These are phyloP conservation scores for Trifolium dubium DNA, from an alignment of 306 rosid species.

Conservation along the genomic window DNA sequence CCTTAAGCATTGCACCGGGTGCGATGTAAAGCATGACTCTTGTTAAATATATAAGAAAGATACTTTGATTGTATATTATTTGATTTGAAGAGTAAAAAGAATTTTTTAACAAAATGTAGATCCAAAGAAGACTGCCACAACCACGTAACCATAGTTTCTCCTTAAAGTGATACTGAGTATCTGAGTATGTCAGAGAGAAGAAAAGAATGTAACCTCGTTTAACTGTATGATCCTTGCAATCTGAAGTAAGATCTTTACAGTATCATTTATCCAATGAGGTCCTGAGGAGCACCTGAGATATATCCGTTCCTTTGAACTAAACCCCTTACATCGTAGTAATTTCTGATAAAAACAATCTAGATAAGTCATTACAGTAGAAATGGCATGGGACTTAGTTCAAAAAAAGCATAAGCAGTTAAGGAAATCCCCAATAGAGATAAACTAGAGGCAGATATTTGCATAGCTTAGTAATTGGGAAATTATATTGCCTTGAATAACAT, in stretches of 20 bases:
- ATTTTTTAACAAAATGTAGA: constrained; percentile 3
- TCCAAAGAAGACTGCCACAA: constrained; percentile 13
- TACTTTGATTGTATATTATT: constrained; percentile 1
- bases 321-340: constrained; percentile 65
- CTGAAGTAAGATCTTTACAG: constrained; percentile 62
- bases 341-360: constrained; percentile 52
- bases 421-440: constrained; percentile 11
- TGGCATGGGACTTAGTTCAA: constrained; percentile 28
- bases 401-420: constrained; percentile 5
- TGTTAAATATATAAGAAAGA: constrained; percentile 28
- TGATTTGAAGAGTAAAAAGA: constrained; percentile 13
- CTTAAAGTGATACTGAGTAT: constrained; percentile 26
- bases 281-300: constrained; percentile 45
- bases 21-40: too few relatives aligned
- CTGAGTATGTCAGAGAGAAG: constrained; percentile 25
- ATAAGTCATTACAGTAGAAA: constrained; percentile 28
- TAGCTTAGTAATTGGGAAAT: constrained; percentile 19
- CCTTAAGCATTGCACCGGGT: too few relatives aligned
- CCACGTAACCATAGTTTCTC: constrained; percentile 34
- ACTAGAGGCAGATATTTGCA: constrained; percentile 4
- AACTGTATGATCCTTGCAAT: constrained; percentile 71
- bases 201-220: constrained; percentile 69
- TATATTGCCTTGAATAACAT: constrained; percentile 3
- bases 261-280: constrained; percentile 45
- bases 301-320: constrained; percentile 59